Percentiles rank a stretch among this genome's conserved stretches.
Conservation (phyloP, 2,329 filamentous ascomycete species). For the Xylariaceae sp. region DNA sequence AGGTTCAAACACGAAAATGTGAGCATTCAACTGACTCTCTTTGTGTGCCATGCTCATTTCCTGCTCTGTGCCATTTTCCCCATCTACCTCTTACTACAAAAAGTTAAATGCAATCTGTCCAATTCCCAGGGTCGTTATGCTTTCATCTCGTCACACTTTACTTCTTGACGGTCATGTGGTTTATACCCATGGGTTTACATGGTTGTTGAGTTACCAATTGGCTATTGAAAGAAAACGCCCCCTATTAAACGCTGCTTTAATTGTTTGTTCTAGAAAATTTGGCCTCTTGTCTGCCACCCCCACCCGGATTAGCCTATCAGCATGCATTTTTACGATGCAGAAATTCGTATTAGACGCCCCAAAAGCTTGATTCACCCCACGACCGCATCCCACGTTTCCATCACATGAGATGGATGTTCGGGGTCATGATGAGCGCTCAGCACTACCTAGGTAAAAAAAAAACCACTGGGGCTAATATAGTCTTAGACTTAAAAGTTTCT, state of each 20-base stretch:
- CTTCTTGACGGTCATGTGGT: not conserved
- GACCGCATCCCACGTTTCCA: constrained; percentile 11
- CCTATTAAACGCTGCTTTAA: not conserved
- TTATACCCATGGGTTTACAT: too few relatives aligned
- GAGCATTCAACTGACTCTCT: constrained; percentile 12
- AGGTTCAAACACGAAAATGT: constrained; percentile 13
- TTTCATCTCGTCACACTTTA: not conserved
- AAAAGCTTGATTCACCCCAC: constrained; percentile 5
- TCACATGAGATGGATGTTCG: constrained; percentile 2
- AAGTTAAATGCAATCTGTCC: constrained; percentile 22
- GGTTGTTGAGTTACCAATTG: not conserved
- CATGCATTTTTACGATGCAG: not conserved
- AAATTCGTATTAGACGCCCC: constrained; percentile 10
- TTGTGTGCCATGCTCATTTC: constrained; percentile 1
- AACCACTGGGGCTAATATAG: too few relatives aligned
- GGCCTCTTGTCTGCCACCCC: not conserved
- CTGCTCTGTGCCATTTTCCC: not conserved
- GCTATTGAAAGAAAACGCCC: constrained; percentile 2
- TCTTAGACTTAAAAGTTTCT: too few relatives aligned
- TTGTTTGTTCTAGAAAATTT: not conserved
- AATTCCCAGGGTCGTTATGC: not conserved
- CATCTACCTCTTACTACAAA: not conserved
- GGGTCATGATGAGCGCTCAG: not conserved
- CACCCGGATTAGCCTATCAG: constrained; percentile 21
- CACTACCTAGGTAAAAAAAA: not conserved